Base-by-base conservation (phyloP, 768 basidiomycete genomes). In the Tylopilus balloui region DNA sequence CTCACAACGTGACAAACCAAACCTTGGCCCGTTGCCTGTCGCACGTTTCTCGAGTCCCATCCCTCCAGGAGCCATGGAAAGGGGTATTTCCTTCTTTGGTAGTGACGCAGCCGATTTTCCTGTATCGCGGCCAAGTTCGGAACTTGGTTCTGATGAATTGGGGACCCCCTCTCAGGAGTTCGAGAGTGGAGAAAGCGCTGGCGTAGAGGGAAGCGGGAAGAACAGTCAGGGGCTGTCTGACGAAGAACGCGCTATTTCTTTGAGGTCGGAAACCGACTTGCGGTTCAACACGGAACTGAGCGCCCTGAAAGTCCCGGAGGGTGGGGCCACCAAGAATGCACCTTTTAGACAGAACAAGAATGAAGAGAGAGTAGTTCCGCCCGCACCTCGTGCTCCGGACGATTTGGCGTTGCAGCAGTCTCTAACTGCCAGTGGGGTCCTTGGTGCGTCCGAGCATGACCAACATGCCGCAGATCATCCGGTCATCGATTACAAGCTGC, bases 401-500 rank as follows among this genome's bases (percentile, higher is more conserved):
- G 25, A 38, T 34, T 40, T 42, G 6, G 44, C 29, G n/a, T 35
- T 28, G 6, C 55, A 38, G 4, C 50, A 27, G 11, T 28, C 29
- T 45, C 37, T 48, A 14, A 31, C 41, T n/a, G 40, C 19, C 10
- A 36, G 28, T 8, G 43, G 34, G 14, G 42, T 32, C 34, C 17
- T 19, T 29, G 54, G 24, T 25, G 21, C 31, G 6, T 32, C 39
- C 20, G 58, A 57, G 28, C 40, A 23, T 3, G 60, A 52, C 40
- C 51, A 54, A 21, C 48, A 27, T 21, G 35, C 53, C 19, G 42
- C 40, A 8, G 54, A 53, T 13, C 45, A 54, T 28, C 49, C 54
- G 2, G 51, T 69, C 19, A 63, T 79, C 56, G 79, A 86, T 53
- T 85, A 82, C 61, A 78, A 79, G 57, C 70, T 76, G 44, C 88